Evolutionary conservation across 768 basidiomycete species (phyloP).

Genomic region (Favolaschia claudopus): DNA sequence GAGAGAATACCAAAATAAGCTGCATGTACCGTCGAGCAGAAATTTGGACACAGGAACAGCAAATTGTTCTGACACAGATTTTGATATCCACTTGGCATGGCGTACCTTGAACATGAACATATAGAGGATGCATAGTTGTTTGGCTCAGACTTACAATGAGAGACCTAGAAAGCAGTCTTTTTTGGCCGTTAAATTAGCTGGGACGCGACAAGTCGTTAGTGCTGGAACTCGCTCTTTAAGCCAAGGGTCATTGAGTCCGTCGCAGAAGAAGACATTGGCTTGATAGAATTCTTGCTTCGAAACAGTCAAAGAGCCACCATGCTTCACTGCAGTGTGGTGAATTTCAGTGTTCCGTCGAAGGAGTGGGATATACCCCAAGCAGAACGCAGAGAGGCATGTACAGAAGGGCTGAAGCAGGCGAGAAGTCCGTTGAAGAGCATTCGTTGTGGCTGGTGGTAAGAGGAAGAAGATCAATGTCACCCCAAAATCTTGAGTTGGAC

Average conservation of each 20-base stretch:
- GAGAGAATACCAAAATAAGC: too few relatives aligned
- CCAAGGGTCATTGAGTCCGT: neutral
- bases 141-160: slow-evolving; percentile 10
- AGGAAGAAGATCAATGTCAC: too few relatives aligned
- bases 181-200: neutral
- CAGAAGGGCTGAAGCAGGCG: slow-evolving; percentile 22
- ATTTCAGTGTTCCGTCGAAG: neutral
- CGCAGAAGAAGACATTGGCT: neutral
- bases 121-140: neutral
- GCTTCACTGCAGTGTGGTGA: slow-evolving; percentile 2
- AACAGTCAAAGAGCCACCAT: neutral
- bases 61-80: slow-evolving; percentile 21
- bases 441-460: too few relatives aligned
- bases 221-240: slow-evolving; percentile 7
- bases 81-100: slow-evolving; percentile 25
- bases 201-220: neutral
- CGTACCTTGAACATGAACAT: slow-evolving; percentile 11
- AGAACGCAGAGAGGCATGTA: slow-evolving; percentile 8
- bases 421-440: too few relatives aligned
- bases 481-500: too few relatives aligned
- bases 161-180: slow-evolving; percentile 21
- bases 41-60: slow-evolving; percentile 21
- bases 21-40: slow-evolving; percentile 25
- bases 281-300: neutral
- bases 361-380: slow-evolving; percentile 4